Percentiles rank a stretch among this genome's conserved stretches.
Evolutionary conservation across 177 flowering plant species (phyloP).

Genomic region (Tripterygium wilfordii): DNA sequence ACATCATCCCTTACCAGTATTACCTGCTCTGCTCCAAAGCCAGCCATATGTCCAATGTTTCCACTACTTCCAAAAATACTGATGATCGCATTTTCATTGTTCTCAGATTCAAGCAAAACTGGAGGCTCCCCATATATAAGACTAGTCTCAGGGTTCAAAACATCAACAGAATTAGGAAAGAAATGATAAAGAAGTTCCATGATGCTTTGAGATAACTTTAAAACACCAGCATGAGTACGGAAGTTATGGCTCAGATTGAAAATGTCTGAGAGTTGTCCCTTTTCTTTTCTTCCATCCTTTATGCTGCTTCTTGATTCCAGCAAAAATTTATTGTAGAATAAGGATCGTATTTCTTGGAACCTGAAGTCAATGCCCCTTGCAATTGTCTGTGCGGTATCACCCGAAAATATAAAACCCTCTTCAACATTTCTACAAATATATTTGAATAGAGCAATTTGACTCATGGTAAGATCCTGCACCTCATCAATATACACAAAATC

Average conservation of each 20-base stretch:
- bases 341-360: conserved; percentile 54
- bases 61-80: conserved; percentile 56
- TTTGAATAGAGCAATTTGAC: conserved; percentile 68
- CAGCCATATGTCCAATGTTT: conserved; percentile 26
- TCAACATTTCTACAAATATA: conserved; percentile 54
- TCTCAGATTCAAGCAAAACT: conserved; percentile 48
- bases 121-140: conserved; percentile 70
- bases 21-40: conserved; percentile 84
- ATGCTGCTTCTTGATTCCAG: conserved; percentile 16
- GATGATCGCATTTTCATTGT: conserved; percentile 57
- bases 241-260: conserved; percentile 60
- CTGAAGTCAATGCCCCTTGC: conserved; percentile 73
- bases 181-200: conserved; percentile 50
- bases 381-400: conserved; percentile 86
- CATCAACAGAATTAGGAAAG: conserved; percentile 56
- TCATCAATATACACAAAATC: conserved; percentile 84
- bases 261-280: conserved; percentile 40
- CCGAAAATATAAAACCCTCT: conserved; percentile 75
- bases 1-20: conserved; percentile 73
- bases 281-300: conserved; percentile 18
- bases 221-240: conserved; percentile 72
- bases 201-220: conserved; percentile 63
- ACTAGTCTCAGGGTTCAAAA: conserved; percentile 57
- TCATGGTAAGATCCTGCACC: conserved; percentile 79
- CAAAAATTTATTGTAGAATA: conserved; percentile 63